These are phyloP conservation scores for Meyerozyma sp. DNA, from an alignment of 1,139 yeast genomes.

Conservation along the genomic window DNA sequence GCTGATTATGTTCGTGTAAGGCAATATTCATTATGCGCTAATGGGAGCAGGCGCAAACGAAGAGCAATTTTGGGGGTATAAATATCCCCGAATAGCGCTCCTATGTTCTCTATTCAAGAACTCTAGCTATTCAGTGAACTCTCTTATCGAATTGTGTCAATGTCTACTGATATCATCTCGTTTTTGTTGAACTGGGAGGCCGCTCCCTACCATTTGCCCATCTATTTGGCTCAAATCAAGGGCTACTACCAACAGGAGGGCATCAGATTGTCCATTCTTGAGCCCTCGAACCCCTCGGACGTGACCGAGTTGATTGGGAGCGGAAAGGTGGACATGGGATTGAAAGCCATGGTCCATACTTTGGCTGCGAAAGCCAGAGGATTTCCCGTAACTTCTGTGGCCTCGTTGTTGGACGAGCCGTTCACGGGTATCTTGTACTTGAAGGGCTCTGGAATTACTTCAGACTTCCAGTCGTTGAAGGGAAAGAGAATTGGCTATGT, in stretches of 20 bases:
- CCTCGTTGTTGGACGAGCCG: constrained; percentile 52
- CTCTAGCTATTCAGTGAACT: too few relatives aligned
- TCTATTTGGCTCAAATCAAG: constrained; percentile 45
- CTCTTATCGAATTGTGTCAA: constrained; percentile 17
- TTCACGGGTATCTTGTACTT: constrained; percentile 52
- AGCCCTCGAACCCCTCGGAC: constrained; percentile 56
- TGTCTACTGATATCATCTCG: constrained; percentile 44
- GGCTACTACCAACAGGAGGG: constrained; percentile 50
- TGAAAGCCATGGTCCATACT: constrained; percentile 59
- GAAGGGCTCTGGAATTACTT: constrained; percentile 46
- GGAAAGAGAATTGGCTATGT: constrained; percentile 55
- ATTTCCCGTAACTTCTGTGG: constrained; percentile 52
- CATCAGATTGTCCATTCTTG: constrained; percentile 47
- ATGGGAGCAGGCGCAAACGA: not conserved
- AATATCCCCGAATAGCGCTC: not conserved
- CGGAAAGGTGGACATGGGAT: constrained; percentile 55
- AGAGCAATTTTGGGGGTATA: not conserved
- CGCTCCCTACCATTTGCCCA: constrained; percentile 53
- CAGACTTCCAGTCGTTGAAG: constrained; percentile 46
- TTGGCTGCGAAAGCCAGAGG: constrained; percentile 58
- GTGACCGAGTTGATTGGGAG: constrained; percentile 54
- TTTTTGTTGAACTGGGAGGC: constrained; percentile 55
- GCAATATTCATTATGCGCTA: not conserved
- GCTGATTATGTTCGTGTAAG: not conserved
- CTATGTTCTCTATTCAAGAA: not conserved